Evolutionary conservation across 192 early-diverging fungal species (phyloP), one percentile per base, ranked within the genome.

Genomic region (Mortierella antarctica): DNA sequence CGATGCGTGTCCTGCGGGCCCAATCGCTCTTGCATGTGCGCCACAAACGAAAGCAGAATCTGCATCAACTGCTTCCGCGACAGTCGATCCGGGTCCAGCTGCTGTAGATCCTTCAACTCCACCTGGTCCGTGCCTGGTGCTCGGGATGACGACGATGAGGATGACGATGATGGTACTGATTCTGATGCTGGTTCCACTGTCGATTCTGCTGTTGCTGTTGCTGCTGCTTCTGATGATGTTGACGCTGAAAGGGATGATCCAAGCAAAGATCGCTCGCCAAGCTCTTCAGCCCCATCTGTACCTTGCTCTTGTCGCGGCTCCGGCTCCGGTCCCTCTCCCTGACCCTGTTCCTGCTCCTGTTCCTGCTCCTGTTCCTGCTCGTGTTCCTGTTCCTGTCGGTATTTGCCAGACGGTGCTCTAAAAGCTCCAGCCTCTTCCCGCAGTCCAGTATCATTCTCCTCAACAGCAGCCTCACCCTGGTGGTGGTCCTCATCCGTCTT

Each of bases 1-100:
- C 82, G 75, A 64, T 76, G 83, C 44, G 70, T 75, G 20, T 62
- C 67, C 83, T 62, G 78, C 2, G 65, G 84, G 45, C 70, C 64
- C 5, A 57, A 70, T 9, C 78, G 72, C 45, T 62, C 74, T 56
- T 63, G 74, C 58, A 86, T 66, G 1, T 62, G 47, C 9, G 69
- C 57, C 42, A 86, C 79, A 65, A 84, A 86, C 10, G 64, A 74
- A 8, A 70, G 70, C 5, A 83, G 65, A 23, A 67, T 57, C 18
- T 64, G 53, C 67, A 85, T 71, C 50, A 88, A 46, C 52, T 85
- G 68, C 41, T 56, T 59, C 12, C 65, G 69, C 13, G 77, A 62
- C 12, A 80, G 42, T 7, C 54, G 51, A 5, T 72, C 77, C 11
- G 72, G 65, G 3, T 80, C 48, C 40, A 56, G 44, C 2, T 57